These are phyloP conservation scores for Theobroma grandiflorum DNA, from an alignment of 441 rosid species.

Conservation along the genomic window DNA sequence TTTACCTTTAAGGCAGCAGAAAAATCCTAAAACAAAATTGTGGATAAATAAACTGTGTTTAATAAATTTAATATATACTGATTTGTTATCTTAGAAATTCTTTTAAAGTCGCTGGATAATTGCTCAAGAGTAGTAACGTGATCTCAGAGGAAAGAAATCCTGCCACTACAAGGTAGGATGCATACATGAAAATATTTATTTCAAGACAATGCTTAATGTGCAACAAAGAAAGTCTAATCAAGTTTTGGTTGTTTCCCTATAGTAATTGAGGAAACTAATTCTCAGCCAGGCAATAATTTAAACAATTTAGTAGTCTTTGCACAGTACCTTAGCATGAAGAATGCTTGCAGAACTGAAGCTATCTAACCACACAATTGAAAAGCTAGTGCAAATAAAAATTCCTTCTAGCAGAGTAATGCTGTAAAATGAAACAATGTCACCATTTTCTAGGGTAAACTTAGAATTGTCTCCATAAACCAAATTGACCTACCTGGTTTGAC, in stretches of 20 bases:
- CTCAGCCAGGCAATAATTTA: not conserved
- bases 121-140: not conserved
- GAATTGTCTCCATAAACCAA: not conserved
- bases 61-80: too few species aligned
- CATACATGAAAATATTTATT: not conserved
- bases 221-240: not conserved
- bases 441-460: not conserved
- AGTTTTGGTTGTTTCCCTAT: not conserved
- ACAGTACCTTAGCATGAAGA: not conserved
- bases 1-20: too few species aligned
- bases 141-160: not conserved
- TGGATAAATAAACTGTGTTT: too few species aligned
- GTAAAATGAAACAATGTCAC: not conserved
- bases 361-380: not conserved
- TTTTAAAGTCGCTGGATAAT: too few species aligned
- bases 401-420: not conserved
- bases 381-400: not conserved
- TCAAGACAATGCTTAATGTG: not conserved
- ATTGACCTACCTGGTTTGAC: conserved; percentile 54
- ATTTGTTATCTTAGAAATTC: not conserved
- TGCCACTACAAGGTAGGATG: not conserved
- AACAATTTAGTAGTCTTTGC: not conserved
- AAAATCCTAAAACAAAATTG: too few species aligned
- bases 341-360: not conserved
- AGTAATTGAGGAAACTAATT: not conserved